Evolutionary conservation across 768 basidiomycete species (phyloP).

Genomic region (Mycena leptocephala): DNA sequence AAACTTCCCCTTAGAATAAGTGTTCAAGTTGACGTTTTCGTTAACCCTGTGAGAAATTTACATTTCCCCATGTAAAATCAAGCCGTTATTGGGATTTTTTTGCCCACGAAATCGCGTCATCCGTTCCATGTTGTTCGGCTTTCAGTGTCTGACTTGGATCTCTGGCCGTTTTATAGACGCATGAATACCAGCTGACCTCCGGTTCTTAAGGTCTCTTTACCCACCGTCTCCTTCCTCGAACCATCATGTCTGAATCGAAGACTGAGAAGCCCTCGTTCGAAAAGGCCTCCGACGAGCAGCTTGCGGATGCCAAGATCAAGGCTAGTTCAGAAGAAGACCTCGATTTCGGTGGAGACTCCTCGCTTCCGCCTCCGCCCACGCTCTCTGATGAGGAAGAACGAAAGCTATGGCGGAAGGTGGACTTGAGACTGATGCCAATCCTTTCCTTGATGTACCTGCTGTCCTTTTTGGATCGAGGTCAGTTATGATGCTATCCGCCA

Average conservation of each 20-base stretch:
- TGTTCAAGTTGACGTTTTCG: no score
- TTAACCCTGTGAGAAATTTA: background rate
- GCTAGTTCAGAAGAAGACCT: slow-evolving; percentile 19
- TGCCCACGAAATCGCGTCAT: slow-evolving; percentile 13
- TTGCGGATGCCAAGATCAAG: slow-evolving; percentile 30
- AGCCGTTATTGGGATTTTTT: background rate
- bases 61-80: background rate
- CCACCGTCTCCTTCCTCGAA: slow-evolving; percentile 13
- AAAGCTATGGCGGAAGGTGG: slow-evolving; percentile 72
- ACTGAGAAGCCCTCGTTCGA: slow-evolving; percentile 30
- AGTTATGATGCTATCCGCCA: background rate
- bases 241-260: slow-evolving; percentile 32
- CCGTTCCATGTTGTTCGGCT: background rate
- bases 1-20: no score
- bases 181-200: slow-evolving; percentile 10
- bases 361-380: slow-evolving; percentile 61
- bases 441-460: slow-evolving; percentile 74
- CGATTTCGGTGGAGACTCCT: slow-evolving; percentile 64
- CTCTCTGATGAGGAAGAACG: slow-evolving; percentile 67
- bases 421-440: slow-evolving; percentile 73
- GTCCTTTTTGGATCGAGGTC: slow-evolving; percentile 78
- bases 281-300: slow-evolving; percentile 18
- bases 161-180: background rate
- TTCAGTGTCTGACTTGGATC: background rate
- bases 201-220: background rate